Base-by-base conservation (phyloP, 2,329 filamentous ascomycete species). In the Neofusicoccum laricinum region DNA sequence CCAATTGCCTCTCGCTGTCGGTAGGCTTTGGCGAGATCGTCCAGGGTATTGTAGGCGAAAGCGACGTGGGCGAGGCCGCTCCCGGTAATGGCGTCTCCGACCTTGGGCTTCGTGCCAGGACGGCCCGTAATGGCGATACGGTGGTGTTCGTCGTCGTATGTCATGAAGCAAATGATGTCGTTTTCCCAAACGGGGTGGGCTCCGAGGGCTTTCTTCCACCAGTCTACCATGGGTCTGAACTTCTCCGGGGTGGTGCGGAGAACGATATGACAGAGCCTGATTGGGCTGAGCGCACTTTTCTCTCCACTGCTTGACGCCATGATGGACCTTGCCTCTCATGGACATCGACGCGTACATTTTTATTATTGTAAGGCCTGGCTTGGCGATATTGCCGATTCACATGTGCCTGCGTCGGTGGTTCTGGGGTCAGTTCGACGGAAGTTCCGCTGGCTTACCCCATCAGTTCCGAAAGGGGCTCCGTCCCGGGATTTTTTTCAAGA, bases 91-190 rank as follows among this genome's bases (percentile, higher is more conserved):
- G 46, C 21, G 46, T 50, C 46, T 4, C 46, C 21, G 12, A n/a
- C 12, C 6, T 12, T 34, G 46, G 21, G 21, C n/a, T 7, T 30
- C 6, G 25, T 50, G 46, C 25, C 25, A 25, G 46, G 46, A 5
- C 21, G 46, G 46, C 21, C 46, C 7, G 66, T 69, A 43, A 83
- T 72, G 15, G 78, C 81, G 38, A 82, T 72, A 34, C 81, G 80
- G 68, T 83, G 81, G 66, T 83, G 81, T 68, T 82, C 80, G 0
- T 80, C 71, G 68, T 83, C 80, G 72, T 80, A 83, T 8, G 73
- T 72, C 34, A 82, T 65, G 66, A 82, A 82, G 0, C 75, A 43
- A 15, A 45, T 17, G 25, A 17, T 25, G 3, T 71, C 66, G 50
- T 67, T 72, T 38, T 73, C 67, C 64, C 67, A 68, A 30, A 68